A percentile compares a stretch with the other conserved stretches of the same genome.
Evolutionary conservation across 192 early-diverging fungal species (phyloP).

Genomic region (Podila epigama): DNA sequence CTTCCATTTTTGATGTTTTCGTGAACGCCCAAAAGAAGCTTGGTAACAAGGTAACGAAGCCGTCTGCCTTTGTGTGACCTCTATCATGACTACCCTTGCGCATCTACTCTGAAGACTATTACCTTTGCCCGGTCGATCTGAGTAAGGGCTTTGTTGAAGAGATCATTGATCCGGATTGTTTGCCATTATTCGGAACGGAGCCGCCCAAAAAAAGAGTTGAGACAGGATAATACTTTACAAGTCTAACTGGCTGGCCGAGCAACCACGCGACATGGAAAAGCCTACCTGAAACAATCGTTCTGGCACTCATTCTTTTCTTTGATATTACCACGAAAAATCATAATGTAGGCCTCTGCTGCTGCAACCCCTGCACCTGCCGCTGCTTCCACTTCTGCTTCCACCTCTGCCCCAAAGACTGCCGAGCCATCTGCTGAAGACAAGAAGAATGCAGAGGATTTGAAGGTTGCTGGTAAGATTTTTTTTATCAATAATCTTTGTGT

Average conservation of each 20-base stretch:
- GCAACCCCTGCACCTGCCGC: constrained; percentile 25
- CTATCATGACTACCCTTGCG: too few relatives aligned
- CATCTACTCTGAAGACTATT: too few relatives aligned
- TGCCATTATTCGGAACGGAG: too few relatives aligned
- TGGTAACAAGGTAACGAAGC: constrained; percentile 52
- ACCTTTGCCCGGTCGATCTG: too few relatives aligned
- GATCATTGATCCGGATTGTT: too few relatives aligned
- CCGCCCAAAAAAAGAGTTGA: too few relatives aligned
- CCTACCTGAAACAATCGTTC: too few relatives aligned
- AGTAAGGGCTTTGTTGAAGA: too few relatives aligned
- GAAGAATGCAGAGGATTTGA: constrained; percentile 88
- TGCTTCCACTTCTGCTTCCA: constrained; percentile 12
- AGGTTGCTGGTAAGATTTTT: constrained; percentile 60
- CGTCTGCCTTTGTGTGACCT: too few relatives aligned
- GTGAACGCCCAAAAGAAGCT: constrained; percentile 83
- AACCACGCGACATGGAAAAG: too few relatives aligned
- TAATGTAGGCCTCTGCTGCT: constrained; percentile 1
- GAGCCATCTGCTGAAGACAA: constrained; percentile 70
- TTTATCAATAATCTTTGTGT: neutral
- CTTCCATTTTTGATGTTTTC: constrained; percentile 91
- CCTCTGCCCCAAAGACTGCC: constrained; percentile 4
- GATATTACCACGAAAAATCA: neutral
- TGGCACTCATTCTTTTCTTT: neutral
- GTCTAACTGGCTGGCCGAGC: too few relatives aligned
- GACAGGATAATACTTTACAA: too few relatives aligned